Percentiles rank a stretch among this genome's conserved stretches.
Conservation (phyloP, 495 filamentous ascomycete genomes). For the Platismatia glauca region DNA sequence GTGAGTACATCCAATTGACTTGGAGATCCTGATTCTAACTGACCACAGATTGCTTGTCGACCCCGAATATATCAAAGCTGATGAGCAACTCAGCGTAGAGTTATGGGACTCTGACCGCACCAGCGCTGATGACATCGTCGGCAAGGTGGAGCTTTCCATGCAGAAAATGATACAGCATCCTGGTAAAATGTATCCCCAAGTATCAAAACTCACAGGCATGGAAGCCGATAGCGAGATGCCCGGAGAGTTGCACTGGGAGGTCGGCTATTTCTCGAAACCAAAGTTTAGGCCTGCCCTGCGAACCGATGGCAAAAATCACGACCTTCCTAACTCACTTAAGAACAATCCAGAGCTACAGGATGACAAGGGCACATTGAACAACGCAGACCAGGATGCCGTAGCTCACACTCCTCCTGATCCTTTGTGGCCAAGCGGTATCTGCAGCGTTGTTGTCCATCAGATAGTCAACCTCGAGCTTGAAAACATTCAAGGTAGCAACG, state of each 20-base stretch:
- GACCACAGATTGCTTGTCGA: slow-evolving; percentile 55
- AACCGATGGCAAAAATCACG: slow-evolving; percentile 75
- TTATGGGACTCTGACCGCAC: slow-evolving; percentile 89
- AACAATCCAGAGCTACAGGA: slow-evolving; percentile 76
- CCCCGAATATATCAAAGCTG: slow-evolving; percentile 79
- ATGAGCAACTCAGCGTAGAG: slow-evolving; percentile 87
- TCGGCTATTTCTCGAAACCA: slow-evolving; percentile 87
- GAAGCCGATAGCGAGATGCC: slow-evolving; percentile 83
- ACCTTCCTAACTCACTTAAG: slow-evolving; percentile 60
- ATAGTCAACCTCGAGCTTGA: slow-evolving; percentile 87
- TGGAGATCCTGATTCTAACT: slow-evolving; percentile 9
- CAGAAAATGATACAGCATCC: slow-evolving; percentile 92
- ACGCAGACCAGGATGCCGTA: slow-evolving; percentile 68
- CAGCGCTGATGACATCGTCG: slow-evolving; percentile 86
- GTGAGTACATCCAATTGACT: slow-evolving; percentile 17
- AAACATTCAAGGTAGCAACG: slow-evolving; percentile 63
- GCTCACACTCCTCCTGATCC: slow-evolving; percentile 88
- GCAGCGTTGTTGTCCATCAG: slow-evolving; percentile 79
- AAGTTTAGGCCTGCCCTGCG: slow-evolving; percentile 71
- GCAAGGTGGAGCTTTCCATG: slow-evolving; percentile 86
- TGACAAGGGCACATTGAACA: slow-evolving; percentile 73
- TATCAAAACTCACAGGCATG: slow-evolving; percentile 73
- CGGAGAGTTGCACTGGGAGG: slow-evolving; percentile 89
- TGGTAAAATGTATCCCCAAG: slow-evolving; percentile 80
- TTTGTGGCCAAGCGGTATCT: slow-evolving; percentile 81